Base-by-base conservation (phyloP, 768 basidiomycete species). In the Pulveroboletus ravenelii region DNA sequence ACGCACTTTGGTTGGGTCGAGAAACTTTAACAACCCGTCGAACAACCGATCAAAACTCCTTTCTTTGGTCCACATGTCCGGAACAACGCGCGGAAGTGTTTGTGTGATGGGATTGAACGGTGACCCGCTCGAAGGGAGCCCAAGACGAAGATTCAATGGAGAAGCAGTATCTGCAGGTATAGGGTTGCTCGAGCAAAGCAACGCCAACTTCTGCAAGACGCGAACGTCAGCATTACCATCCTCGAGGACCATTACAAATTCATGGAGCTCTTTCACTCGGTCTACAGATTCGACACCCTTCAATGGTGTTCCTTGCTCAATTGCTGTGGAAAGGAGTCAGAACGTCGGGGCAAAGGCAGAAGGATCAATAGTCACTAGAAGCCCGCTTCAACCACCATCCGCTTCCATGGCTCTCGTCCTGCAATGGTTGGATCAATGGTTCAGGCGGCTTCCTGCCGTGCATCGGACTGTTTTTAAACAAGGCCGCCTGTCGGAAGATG, bases 371-470 rank as follows among this genome's bases (percentile, higher is more conserved):
- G 82, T 65, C 63, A 93, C 91, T 67, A 37, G 78, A 72, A 64
- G 80, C 83, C 56, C 86, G 76, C 63, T 87, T 89, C 54, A 82
- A 64, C 91, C 92, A 93, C 92, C 92, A 94, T 7, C 80, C 80
- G 18, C 80, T 82, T 60, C 88, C 84, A 58, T 84, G 80, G 52
- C 76, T 82, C 55, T 78, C 74, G 47, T 79, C 83, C 52, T 84
- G 80, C 51, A 89, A 66, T 18, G 84, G 81, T 56, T 88, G 82
- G 58, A 90, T 69, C 60, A 93, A 68, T 15, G 81, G 78, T n/a
- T 81, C 70, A 20, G 77, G 61, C 29, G 68, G 71, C 25, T 70
- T 66, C 47, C 72, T 76, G 54, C 76, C 78, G 47, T 78, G 73
- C 34, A 77, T 77, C 12, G 92, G 91, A 58, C 89, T 93, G 59